Evolutionary conservation across 176 grass and related monocot genomes (phyloP).

Genomic region (Carex cristatella): DNA sequence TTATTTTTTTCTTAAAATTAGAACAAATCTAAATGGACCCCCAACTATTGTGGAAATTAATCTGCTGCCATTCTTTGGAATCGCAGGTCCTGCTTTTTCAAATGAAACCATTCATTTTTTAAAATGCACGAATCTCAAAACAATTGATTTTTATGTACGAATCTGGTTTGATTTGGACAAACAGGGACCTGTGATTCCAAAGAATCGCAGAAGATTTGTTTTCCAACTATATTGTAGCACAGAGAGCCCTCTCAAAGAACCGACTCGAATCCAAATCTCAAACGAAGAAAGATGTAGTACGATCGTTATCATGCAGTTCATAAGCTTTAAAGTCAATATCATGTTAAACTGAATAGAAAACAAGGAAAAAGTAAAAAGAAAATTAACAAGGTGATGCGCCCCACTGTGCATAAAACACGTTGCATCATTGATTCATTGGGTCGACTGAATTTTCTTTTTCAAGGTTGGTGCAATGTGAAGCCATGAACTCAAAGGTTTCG

Average conservation of each 20-base stretch:
- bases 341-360: background rate
- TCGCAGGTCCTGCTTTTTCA: too few relatives aligned
- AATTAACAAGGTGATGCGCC: background rate
- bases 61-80: too few relatives aligned
- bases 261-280: background rate
- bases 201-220: too few relatives aligned
- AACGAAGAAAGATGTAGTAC: background rate
- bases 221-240: background rate
- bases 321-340: background rate
- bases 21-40: too few relatives aligned
- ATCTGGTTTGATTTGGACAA: too few relatives aligned
- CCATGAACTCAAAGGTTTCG: slow-evolving; percentile 69
- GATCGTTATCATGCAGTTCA: background rate
- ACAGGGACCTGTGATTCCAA: too few relatives aligned
- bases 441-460: background rate
- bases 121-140: too few relatives aligned
- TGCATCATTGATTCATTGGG: background rate
- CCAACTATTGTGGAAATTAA: background rate
- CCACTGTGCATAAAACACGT: background rate
- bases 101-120: too few relatives aligned
- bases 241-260: background rate
- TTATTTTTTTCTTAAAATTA: background rate
- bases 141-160: too few relatives aligned
- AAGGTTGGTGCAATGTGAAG: slow-evolving; percentile 36
- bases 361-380: background rate